These are phyloP conservation scores for Mortierella claussenii DNA, from an alignment of 192 early-diverging fungal genomes.

Conservation along the genomic window DNA sequence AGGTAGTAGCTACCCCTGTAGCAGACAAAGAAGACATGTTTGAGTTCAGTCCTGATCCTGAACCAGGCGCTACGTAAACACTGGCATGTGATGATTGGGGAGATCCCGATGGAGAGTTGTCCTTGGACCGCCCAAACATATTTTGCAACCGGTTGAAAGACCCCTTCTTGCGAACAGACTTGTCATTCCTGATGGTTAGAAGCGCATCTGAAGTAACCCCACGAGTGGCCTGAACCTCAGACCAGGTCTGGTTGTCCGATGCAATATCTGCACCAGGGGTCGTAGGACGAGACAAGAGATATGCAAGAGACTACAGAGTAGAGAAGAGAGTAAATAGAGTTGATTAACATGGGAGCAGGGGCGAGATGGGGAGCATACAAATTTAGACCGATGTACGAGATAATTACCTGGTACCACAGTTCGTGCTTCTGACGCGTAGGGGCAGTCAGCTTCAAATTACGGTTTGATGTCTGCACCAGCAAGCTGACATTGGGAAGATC, in stretches of 20 bases:
- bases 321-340: not conserved
- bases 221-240: constrained; percentile 40
- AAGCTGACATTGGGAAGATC: constrained; percentile 70
- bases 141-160: constrained; percentile 38
- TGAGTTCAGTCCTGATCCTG: not conserved
- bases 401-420: constrained; percentile 72
- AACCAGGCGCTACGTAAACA: not conserved
- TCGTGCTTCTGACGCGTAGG: constrained; percentile 72
- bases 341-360: not conserved
- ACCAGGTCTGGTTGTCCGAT: constrained; percentile 45
- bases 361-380: not conserved
- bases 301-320: constrained; percentile 24
- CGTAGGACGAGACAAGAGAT: constrained; percentile 46
- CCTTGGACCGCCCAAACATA: constrained; percentile 48
- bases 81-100: constrained; percentile 10
- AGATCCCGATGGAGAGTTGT: constrained; percentile 25
- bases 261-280: constrained; percentile 29
- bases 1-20: too few species aligned
- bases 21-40: constrained; percentile 3
- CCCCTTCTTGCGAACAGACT: constrained; percentile 42
- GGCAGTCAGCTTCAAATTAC: constrained; percentile 82
- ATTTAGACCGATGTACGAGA: not conserved
- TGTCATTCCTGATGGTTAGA: constrained; percentile 40
- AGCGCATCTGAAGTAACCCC: constrained; percentile 24
- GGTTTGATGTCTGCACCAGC: constrained; percentile 71